These are phyloP conservation scores for Solanum clarkiae DNA, from an alignment of 257 asterid species.

Conservation along the genomic window DNA sequence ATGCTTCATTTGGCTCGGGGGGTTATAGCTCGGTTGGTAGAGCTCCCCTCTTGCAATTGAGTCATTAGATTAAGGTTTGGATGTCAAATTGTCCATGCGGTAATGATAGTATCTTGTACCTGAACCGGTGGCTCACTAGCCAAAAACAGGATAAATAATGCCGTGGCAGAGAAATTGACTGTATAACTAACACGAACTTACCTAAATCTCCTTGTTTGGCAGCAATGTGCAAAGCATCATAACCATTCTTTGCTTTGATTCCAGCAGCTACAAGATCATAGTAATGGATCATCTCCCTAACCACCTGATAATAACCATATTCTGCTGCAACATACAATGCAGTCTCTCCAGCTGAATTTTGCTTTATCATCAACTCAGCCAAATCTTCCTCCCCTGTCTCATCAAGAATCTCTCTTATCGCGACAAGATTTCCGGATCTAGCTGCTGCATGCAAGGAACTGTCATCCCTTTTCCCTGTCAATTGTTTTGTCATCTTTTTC, in stretches of 20 bases:
- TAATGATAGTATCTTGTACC: too few species aligned
- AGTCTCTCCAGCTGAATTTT: conserved; percentile 37
- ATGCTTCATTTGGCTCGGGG: too few species aligned
- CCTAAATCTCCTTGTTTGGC: conserved; percentile 52
- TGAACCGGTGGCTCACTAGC: neutral
- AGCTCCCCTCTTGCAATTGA: too few species aligned
- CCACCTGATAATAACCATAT: conserved; percentile 29
- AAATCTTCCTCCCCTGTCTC: conserved; percentile 15
- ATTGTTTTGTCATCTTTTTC: conserved; percentile 36
- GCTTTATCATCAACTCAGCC: conserved; percentile 16
- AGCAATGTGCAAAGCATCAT: conserved; percentile 42
- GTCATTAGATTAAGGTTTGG: too few species aligned
- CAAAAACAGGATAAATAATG: neutral
- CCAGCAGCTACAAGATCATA: conserved; percentile 36
- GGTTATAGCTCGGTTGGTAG: too few species aligned
- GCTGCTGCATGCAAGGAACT: conserved; percentile 34
- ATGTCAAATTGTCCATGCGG: too few species aligned
- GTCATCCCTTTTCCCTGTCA: conserved; percentile 40
- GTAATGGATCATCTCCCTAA: conserved; percentile 23
- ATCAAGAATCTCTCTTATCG: conserved; percentile 13
- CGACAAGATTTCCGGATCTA: conserved; percentile 23
- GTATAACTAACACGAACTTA: neutral
- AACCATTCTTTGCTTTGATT: conserved; percentile 38
- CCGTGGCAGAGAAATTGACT: neutral
- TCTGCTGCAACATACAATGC: conserved; percentile 38